Evolutionary conservation across 176 grass and related monocot species (phyloP).

Genomic region (Stipa capillata): DNA sequence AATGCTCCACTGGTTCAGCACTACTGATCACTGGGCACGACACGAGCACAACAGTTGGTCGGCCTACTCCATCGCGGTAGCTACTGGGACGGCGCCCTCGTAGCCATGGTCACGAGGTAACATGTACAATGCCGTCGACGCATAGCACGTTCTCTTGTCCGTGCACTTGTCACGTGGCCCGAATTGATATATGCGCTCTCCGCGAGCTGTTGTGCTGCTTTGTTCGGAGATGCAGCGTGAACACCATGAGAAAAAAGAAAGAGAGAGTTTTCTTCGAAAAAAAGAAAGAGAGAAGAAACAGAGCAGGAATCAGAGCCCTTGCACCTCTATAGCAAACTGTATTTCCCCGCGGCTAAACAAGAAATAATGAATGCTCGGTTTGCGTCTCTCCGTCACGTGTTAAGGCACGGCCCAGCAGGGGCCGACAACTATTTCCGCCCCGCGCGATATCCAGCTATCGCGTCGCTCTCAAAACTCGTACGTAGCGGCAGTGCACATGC

Average conservation of each 20-base stretch:
- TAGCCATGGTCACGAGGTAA: not conserved
- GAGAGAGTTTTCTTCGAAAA: no score
- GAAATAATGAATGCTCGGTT: not conserved
- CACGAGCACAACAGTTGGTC: not conserved
- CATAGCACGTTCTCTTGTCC: not conserved
- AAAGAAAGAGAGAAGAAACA: no score
- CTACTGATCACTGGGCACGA: not conserved
- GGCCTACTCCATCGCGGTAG: not conserved
- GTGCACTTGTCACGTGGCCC: not conserved
- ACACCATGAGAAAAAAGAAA: not conserved
- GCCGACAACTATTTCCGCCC: not conserved
- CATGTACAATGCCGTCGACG: not conserved
- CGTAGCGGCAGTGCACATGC: not conserved
- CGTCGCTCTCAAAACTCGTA: not conserved
- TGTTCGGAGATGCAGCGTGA: not conserved
- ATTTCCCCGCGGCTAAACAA: not conserved
- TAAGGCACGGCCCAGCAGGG: not conserved
- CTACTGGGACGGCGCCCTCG: not conserved
- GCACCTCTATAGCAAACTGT: no score
- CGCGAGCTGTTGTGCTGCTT: not conserved
- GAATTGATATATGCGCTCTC: not conserved
- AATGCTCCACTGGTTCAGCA: not conserved
- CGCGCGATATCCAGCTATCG: not conserved
- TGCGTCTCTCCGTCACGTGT: not conserved
- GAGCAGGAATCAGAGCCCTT: no score